These are phyloP conservation scores for Testicularia cyperi DNA, from an alignment of 1,284 basidiomycete species.

Conservation along the genomic window DNA sequence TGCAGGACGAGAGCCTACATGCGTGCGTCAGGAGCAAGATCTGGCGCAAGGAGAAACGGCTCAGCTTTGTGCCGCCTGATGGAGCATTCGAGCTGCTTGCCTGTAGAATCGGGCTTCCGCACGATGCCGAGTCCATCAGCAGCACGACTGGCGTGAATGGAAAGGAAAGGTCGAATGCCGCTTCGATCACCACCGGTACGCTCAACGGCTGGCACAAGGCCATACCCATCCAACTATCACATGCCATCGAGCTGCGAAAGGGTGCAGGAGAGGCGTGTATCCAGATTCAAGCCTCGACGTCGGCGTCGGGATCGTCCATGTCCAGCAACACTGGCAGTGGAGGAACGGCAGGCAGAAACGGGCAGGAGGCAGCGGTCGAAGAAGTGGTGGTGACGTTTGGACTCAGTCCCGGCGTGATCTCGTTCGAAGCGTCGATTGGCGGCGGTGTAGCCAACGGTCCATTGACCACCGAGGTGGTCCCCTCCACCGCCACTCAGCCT, in stretches of 20 bases:
- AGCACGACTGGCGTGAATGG: too few relatives aligned
- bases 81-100: constrained; percentile 40
- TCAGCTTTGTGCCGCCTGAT: constrained; percentile 52
- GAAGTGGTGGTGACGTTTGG: constrained; percentile 42
- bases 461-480: not conserved
- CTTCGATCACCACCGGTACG: too few relatives aligned
- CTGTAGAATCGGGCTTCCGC: constrained; percentile 60
- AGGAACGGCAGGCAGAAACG: constrained; percentile 1
- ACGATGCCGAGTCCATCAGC: constrained; percentile 1
- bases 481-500: constrained; percentile 3
- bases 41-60: constrained; percentile 64
- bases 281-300: constrained; percentile 10
- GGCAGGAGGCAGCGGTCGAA: constrained; percentile 18
- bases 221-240: constrained; percentile 5
- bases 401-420: constrained; percentile 37
- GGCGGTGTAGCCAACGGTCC: constrained; percentile 1
- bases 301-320: constrained; percentile 2
- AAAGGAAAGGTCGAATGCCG: not conserved
- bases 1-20: constrained; percentile 82
- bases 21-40: constrained; percentile 79
- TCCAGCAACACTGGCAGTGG: not conserved
- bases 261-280: constrained; percentile 12
- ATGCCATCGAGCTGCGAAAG: constrained; percentile 16
- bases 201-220: constrained; percentile 22
- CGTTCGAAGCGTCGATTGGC: constrained; percentile 37